These are phyloP conservation scores for Xenoacremonium recifei DNA, from an alignment of 2,329 filamentous ascomycete genomes.

Conservation along the genomic window DNA sequence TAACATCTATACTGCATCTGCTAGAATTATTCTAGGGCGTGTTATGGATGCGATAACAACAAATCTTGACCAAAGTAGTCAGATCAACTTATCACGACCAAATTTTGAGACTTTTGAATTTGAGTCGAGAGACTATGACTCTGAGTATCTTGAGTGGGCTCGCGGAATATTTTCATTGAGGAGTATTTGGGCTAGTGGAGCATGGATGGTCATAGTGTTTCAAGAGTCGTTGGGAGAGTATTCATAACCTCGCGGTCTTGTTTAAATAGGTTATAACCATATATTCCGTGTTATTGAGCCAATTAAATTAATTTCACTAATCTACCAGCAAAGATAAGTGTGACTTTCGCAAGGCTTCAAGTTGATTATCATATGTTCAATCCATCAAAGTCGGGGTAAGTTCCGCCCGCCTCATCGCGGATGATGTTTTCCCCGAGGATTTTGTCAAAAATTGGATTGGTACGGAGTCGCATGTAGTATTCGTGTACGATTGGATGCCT, in stretches of 20 bases:
- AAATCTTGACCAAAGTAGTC: too few species aligned
- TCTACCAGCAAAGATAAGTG: neutral
- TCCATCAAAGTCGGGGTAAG: slow-evolving; percentile 10
- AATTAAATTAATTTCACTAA: too few species aligned
- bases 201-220: slow-evolving; percentile 12
- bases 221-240: slow-evolving; percentile 8
- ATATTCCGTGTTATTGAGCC: too few species aligned
- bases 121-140: too few species aligned
- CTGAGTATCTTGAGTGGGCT: slow-evolving; percentile 7
- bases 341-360: neutral
- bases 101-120: too few species aligned
- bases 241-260: neutral
- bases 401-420: slow-evolving; percentile 9
- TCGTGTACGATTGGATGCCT: slow-evolving; percentile 9
- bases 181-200: slow-evolving; percentile 7
- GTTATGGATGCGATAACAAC: slow-evolving; percentile 10
- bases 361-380: slow-evolving; percentile 1
- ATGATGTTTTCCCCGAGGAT: slow-evolving; percentile 9
- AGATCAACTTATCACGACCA: too few species aligned
- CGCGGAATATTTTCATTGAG: slow-evolving; percentile 6
- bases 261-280: too few species aligned
- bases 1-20: slow-evolving; percentile 2
- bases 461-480: slow-evolving; percentile 10
- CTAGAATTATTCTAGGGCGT: slow-evolving; percentile 4
- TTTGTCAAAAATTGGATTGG: slow-evolving; percentile 9